A percentile compares a stretch with the other conserved stretches of the same genome.
Evolutionary conservation across 768 basidiomycete genomes (phyloP).

Genomic region (Tephrocybe sp.): DNA sequence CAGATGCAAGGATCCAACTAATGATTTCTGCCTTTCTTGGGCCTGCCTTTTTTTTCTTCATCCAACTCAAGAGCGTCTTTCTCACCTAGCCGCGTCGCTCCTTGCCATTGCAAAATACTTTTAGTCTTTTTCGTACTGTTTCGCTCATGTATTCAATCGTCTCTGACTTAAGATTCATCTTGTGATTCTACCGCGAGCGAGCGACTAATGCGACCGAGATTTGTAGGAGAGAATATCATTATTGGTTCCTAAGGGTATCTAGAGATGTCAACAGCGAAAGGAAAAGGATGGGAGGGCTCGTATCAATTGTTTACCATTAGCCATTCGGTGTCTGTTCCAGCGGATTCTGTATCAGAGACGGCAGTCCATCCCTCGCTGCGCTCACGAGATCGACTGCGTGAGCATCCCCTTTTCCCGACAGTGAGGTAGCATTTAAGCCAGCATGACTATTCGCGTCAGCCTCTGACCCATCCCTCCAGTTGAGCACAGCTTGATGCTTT

Average conservation of each 20-base stretch:
- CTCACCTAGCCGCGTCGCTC: slow-evolving; percentile 16
- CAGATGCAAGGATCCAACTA: slow-evolving; percentile 53
- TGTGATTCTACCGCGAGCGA: not conserved
- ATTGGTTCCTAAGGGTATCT: slow-evolving; percentile 33
- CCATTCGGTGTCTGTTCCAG: slow-evolving; percentile 93
- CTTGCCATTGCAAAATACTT: slow-evolving; percentile 19
- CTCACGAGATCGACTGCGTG: slow-evolving; percentile 44
- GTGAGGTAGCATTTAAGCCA: slow-evolving; percentile 31
- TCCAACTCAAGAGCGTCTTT: slow-evolving; percentile 7
- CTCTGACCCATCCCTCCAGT: slow-evolving; percentile 50
- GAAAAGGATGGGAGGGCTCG: slow-evolving; percentile 4
- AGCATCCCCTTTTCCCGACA: slow-evolving; percentile 73
- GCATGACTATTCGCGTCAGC: slow-evolving; percentile 22
- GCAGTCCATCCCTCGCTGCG: slow-evolving; percentile 71
- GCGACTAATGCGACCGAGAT: not conserved
- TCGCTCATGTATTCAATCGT: slow-evolving; percentile 23
- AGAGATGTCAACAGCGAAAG: slow-evolving; percentile 12
- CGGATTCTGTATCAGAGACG: slow-evolving; percentile 66
- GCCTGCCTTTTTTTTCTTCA: slow-evolving; percentile 26
- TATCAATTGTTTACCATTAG: slow-evolving; percentile 62
- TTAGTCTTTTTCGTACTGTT: slow-evolving; percentile 13
- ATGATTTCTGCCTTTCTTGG: slow-evolving; percentile 27
- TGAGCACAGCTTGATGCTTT: slow-evolving; percentile 60
- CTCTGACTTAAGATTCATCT: slow-evolving; percentile 10
- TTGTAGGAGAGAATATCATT: slow-evolving; percentile 1